Base-by-base conservation (phyloP, 75 land plant genomes). In the Selaginella tamariscina region DNA sequence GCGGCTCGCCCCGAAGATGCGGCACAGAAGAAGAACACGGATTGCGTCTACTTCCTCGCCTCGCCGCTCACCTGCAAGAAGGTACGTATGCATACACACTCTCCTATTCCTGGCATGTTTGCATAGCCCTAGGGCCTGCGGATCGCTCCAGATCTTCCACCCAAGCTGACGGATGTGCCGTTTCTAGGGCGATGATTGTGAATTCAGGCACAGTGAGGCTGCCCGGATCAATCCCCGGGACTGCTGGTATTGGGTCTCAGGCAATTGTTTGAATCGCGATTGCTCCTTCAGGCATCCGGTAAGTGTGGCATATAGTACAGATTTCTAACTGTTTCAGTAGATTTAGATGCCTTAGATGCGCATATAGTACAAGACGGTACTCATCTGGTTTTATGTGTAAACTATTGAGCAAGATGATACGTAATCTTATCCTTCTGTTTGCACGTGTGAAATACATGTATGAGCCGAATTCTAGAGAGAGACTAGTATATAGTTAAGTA, bases 11-110 rank as follows among this genome's bases (percentile, higher is more conserved):
- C 76, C 56, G 89, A 84, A 27, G 89, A 84, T 29, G 73, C 82
- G 24, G 49, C 49, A 15, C 30, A 68, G 44, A 84, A 84, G 76
- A 70, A 75, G 56, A 84, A 82, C 70, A 86, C 89, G 15, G 89
- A 86, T 67, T 84, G 87, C 74, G 87, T 86, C 59, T 86, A 86
- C 70, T 86, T 84, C 70, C 68, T 86, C 26, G 89, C 89, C 1
- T 86, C 89, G 0, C 89, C 87, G 31, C 67, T 86, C 27, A 86
- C 89, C 21, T 86, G 89, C 77, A 84, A 84, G 67, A 86, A 86
- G 84, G 89, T 84, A 22, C 28, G n/a, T n/a, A n/a, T n/a, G n/a
- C n/a, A n/a, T n/a, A n/a, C n/a, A n/a, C n/a, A n/a, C n/a, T n/a
- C n/a, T n/a, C n/a, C n/a, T n/a, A n/a, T n/a, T n/a, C n/a, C n/a